These are phyloP conservation scores for Chenopodium berlandieri DNA, from an alignment of 148 eudicot species.

Conservation along the genomic window DNA sequence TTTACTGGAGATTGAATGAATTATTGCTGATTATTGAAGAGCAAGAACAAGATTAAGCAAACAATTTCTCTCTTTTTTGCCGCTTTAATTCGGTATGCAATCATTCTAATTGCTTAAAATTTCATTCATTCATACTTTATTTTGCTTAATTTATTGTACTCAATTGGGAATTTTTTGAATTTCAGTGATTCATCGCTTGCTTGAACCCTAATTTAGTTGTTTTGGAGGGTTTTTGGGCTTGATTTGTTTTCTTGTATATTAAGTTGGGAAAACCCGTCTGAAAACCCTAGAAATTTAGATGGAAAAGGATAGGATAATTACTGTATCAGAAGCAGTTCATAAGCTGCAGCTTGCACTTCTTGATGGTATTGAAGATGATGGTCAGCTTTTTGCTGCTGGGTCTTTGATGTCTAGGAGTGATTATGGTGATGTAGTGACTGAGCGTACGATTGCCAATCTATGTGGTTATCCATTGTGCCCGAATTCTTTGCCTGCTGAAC, in stretches of 20 bases:
- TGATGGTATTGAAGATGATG: constrained; percentile 60
- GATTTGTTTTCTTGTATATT: neutral
- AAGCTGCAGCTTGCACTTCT: constrained; percentile 70
- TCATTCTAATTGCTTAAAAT: neutral
- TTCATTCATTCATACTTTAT: neutral
- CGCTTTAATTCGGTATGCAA: neutral
- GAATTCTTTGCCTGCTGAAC: constrained; percentile 57
- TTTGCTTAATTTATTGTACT: neutral
- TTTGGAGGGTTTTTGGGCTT: neutral
- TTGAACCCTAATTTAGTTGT: neutral
- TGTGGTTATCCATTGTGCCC: constrained; percentile 90
- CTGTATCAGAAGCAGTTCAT: constrained; percentile 65
- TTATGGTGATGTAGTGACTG: constrained; percentile 78
- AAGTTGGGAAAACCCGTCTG: neutral
- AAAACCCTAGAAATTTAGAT: constrained; percentile 30
- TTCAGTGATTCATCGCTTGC: neutral
- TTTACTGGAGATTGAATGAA: neutral
- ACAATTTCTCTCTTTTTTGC: neutral
- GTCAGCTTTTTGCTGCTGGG: constrained; percentile 65
- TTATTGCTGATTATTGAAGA: neutral
- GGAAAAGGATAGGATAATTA: constrained; percentile 38
- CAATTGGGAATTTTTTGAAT: neutral
- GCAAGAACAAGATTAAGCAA: neutral
- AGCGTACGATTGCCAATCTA: constrained; percentile 57
- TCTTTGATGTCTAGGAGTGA: constrained; percentile 61